A percentile compares a stretch with the other conserved stretches of the same genome.
phyloP scores from a whole-genome alignment of 306 rosid genomes.

The Dicorynia guianensis region DNA sequence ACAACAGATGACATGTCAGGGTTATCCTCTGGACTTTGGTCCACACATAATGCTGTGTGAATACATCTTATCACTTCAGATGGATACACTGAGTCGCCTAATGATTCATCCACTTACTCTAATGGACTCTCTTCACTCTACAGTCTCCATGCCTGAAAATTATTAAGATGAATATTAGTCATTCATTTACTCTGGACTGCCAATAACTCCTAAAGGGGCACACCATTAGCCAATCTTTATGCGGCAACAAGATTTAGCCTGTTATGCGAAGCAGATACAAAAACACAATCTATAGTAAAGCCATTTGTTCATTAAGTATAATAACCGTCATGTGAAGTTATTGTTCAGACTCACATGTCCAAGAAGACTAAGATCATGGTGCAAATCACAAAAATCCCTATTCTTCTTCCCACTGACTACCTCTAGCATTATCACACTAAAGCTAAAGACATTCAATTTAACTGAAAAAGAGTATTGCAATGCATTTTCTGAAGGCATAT shows the following conservation, averaged over 20 bases:
- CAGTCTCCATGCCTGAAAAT: conserved; percentile 37
- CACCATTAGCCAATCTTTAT: too few relatives aligned
- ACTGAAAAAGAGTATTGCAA: conserved; percentile 32
- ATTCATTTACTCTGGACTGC: too few relatives aligned
- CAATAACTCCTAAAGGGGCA: too few relatives aligned
- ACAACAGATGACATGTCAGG: conserved; percentile 42
- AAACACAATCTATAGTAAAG: too few relatives aligned
- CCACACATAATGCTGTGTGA: conserved; percentile 39
- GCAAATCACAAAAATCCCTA: conserved; percentile 20
- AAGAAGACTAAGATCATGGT: conserved; percentile 32
- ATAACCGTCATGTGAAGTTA: neutral
- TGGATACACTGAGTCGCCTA: neutral
- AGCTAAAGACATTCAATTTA: conserved; percentile 45
- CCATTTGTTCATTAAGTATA: too few relatives aligned
- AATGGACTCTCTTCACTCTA: conserved; percentile 39
- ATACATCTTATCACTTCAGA: conserved; percentile 22
- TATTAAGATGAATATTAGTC: too few relatives aligned
- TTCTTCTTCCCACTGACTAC: conserved; percentile 39
- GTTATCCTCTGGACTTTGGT: conserved; percentile 41
- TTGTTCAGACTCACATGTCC: conserved; percentile 35
- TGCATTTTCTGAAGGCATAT: conserved; percentile 49
- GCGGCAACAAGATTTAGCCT: too few relatives aligned
- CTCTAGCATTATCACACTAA: conserved; percentile 44
- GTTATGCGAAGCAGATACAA: too few relatives aligned
- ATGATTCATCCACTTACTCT: conserved; percentile 31